Conservation (phyloP, 768 basidiomycete genomes). For the Fomitopsis pulvina region DNA sequence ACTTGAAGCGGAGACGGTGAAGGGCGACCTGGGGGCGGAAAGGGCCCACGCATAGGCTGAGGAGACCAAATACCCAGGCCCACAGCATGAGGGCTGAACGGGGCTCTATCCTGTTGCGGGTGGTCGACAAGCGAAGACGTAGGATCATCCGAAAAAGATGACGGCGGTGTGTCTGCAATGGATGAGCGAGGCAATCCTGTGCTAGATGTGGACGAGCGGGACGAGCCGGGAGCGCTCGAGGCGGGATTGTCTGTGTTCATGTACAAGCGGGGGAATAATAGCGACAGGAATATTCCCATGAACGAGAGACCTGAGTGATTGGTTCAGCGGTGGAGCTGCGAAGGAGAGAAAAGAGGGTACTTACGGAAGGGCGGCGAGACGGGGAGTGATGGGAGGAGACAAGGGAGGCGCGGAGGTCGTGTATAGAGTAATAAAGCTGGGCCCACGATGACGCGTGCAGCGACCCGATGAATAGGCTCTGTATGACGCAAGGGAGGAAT, state of each 20-base stretch:
- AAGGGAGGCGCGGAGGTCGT: conserved; percentile 7
- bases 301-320: conserved; percentile 1
- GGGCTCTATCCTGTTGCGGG: conserved; percentile 12
- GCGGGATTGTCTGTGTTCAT: conserved; percentile 20
- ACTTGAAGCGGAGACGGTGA: conserved; percentile 9
- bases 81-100: conserved; percentile 18
- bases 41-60: conserved; percentile 17
- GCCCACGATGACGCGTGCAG: conserved; percentile 14
- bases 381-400: conserved; percentile 10
- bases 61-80: conserved; percentile 21
- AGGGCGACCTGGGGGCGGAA: conserved; percentile 14
- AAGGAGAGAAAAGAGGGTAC: conserved; percentile 3
- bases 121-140: conserved; percentile 8
- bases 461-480: conserved; percentile 1
- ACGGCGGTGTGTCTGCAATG: conserved; percentile 7
- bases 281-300: conserved; percentile 26
- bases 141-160: conserved; percentile 5
- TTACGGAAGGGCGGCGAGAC: conserved; percentile 3
- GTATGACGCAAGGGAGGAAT: conserved; percentile 13
- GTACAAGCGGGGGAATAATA: conserved; percentile 23
- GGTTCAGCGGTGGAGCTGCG: neutral
- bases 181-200: conserved; percentile 6
- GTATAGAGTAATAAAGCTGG: conserved; percentile 12
- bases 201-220: conserved; percentile 16
- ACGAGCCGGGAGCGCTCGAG: conserved; percentile 12